Percentiles rank a stretch among this genome's conserved stretches.
Conservation (phyloP, 768 basidiomycete species). For the Pisolithus microcarpus region DNA sequence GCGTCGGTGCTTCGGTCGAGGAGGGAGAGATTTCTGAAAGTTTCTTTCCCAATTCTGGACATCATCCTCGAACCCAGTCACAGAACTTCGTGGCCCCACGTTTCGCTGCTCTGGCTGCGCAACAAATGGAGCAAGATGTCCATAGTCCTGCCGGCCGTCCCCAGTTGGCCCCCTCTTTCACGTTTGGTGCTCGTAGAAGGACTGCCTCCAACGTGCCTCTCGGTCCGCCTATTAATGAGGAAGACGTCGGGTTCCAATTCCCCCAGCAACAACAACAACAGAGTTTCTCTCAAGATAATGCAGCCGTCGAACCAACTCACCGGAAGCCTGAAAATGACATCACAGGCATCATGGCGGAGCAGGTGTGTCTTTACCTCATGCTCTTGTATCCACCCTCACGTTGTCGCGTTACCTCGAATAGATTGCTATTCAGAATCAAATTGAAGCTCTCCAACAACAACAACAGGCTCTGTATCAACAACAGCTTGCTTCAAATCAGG, state of each 20-base stretch:
- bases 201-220: constrained; percentile 48
- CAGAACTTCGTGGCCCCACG: constrained; percentile 86
- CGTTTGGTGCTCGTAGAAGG: constrained; percentile 66
- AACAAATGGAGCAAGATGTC: constrained; percentile 59
- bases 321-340: constrained; percentile 68
- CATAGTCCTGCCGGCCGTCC: constrained; percentile 75
- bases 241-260: constrained; percentile 77
- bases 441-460: constrained; percentile 84
- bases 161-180: constrained; percentile 86
- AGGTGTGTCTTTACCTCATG: constrained; percentile 43
- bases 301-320: constrained; percentile 33
- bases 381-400: constrained; percentile 1
- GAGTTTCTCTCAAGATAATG: constrained; percentile 19
- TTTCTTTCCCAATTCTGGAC: constrained; percentile 42
- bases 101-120: constrained; percentile 73
- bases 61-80: constrained; percentile 68
- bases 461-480: constrained; percentile 88
- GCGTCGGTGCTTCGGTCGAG: constrained; percentile 43
- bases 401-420: constrained; percentile 22
- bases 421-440: constrained; percentile 87
- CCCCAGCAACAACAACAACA: constrained; percentile 54
- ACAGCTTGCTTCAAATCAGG: constrained; percentile 81
- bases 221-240: constrained; percentile 73
- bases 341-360: constrained; percentile 90
- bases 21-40: constrained; percentile 74